These are phyloP conservation scores for Paecilomyces niveus DNA, from an alignment of 2,329 filamentous ascomycete species.

Conservation along the genomic window DNA sequence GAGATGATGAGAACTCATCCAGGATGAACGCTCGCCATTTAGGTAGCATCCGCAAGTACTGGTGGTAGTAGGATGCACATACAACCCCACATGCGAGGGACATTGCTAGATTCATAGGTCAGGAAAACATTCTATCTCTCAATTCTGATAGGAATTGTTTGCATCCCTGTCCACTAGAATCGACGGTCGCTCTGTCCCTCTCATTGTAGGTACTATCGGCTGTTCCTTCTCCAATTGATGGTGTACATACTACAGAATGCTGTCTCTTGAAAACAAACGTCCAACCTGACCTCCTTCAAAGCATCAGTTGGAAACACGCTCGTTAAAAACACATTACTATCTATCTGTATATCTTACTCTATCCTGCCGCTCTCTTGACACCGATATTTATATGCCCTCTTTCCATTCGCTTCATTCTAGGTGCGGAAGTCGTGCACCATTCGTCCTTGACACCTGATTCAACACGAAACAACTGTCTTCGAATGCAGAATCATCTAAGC, in stretches of 20 bases:
- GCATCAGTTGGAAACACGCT: background rate
- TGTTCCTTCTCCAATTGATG: background rate
- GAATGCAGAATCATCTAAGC: background rate
- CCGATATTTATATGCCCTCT: background rate
- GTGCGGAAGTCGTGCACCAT: background rate
- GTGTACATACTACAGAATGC: background rate
- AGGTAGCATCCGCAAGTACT: no score
- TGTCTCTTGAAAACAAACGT: background rate
- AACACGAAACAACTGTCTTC: background rate
- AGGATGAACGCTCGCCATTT: no score
- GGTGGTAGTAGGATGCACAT: no score
- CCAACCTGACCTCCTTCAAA: background rate
- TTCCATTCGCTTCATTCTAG: background rate
- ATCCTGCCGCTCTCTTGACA: background rate
- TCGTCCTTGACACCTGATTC: background rate
- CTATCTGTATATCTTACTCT: background rate
- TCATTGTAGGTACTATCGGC: background rate
- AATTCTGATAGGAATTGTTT: background rate
- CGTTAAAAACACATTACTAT: background rate
- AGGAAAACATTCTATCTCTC: background rate
- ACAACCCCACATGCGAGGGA: no score
- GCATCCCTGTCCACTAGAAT: background rate
- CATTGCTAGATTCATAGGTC: background rate
- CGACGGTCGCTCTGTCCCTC: background rate
- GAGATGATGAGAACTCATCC: no score